Conservation (phyloP, 2,329 filamentous ascomycete species). For the Fusarium verrucosum region DNA sequence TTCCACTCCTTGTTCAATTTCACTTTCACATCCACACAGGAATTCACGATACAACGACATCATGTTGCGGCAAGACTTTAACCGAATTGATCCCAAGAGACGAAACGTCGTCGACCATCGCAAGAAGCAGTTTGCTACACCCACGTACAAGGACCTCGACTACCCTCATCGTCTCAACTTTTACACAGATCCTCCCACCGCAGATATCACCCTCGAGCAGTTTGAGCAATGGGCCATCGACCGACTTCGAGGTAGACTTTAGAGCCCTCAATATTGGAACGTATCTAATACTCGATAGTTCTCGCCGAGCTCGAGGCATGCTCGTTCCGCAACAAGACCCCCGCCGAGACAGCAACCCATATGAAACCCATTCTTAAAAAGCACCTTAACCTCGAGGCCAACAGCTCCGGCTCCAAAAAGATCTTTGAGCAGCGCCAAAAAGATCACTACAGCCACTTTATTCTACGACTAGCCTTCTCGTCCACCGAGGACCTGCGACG, state of each 20-base stretch:
- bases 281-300: slow-evolving; percentile 59
- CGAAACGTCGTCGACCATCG: slow-evolving; percentile 80
- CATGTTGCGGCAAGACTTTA: slow-evolving; percentile 63
- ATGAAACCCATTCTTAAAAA: slow-evolving; percentile 90
- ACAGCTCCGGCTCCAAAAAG: slow-evolving; percentile 68
- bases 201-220: slow-evolving; percentile 94
- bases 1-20: slow-evolving; percentile 27
- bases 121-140: slow-evolving; percentile 85
- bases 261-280: fast-evolving
- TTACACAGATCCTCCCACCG: slow-evolving; percentile 86
- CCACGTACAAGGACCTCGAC: slow-evolving; percentile 77
- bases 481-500: slow-evolving; percentile 89
- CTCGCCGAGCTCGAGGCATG: slow-evolving; percentile 92
- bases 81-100: slow-evolving; percentile 73
- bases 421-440: slow-evolving; percentile 82
- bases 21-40: slow-evolving; percentile 9
- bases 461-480: slow-evolving; percentile 90
- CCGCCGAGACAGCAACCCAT: slow-evolving; percentile 82
- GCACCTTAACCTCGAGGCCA: slow-evolving; percentile 81
- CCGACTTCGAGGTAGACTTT: slow-evolving; percentile 74
- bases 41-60: slow-evolving; percentile 27
- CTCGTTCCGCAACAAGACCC: slow-evolving; percentile 89
- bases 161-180: slow-evolving; percentile 93
- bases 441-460: slow-evolving; percentile 98
- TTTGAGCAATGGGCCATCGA: slow-evolving; percentile 99